These are phyloP conservation scores for Arthrobotrys pseudoclavata DNA, from an alignment of 2,329 filamentous ascomycete species.

Conservation along the genomic window DNA sequence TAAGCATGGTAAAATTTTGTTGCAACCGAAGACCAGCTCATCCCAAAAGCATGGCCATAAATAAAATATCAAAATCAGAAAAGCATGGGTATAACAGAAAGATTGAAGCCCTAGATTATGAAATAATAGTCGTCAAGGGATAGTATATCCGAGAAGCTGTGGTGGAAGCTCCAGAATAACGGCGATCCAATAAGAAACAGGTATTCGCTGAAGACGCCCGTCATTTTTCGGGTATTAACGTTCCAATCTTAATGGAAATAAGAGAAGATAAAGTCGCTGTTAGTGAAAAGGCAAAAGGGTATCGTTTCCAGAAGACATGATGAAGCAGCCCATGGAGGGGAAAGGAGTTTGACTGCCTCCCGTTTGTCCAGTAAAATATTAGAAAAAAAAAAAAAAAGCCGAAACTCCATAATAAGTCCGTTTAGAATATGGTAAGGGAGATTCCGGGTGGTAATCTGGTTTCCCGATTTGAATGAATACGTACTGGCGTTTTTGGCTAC, in stretches of 20 bases:
- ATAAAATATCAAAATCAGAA: slow-evolving; percentile 23
- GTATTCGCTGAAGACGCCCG: slow-evolving; percentile 25
- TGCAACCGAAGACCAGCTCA: slow-evolving; percentile 47
- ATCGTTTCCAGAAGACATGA: slow-evolving; percentile 49
- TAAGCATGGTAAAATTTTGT: slow-evolving; percentile 24
- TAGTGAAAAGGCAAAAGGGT: slow-evolving; percentile 51
- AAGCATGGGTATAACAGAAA: slow-evolving; percentile 45
- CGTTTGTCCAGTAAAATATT: slow-evolving; percentile 30
- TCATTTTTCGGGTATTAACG: slow-evolving; percentile 28
- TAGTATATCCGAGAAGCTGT: slow-evolving; percentile 30
- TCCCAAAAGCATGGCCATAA: slow-evolving; percentile 30
- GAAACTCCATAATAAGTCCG: slow-evolving; percentile 38
- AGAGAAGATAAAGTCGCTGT: slow-evolving; percentile 33
- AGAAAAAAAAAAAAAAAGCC: slow-evolving; percentile 31
- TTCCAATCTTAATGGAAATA: slow-evolving; percentile 19
- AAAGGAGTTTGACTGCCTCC: slow-evolving; percentile 25
- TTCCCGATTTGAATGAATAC: slow-evolving; percentile 22
- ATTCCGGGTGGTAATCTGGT: slow-evolving; percentile 32
- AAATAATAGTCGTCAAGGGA: slow-evolving; percentile 30
- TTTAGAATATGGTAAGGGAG: slow-evolving; percentile 26
- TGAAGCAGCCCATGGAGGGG: slow-evolving; percentile 8
- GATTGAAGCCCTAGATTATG: slow-evolving; percentile 33
- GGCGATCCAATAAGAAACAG: slow-evolving; percentile 11
- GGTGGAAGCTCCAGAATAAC: slow-evolving; percentile 3
- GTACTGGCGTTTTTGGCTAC: slow-evolving; percentile 22